Percentiles rank a stretch among this genome's conserved stretches.
Conservation (phyloP, 176 grass and related monocot species). For the Paspalum notatum region DNA sequence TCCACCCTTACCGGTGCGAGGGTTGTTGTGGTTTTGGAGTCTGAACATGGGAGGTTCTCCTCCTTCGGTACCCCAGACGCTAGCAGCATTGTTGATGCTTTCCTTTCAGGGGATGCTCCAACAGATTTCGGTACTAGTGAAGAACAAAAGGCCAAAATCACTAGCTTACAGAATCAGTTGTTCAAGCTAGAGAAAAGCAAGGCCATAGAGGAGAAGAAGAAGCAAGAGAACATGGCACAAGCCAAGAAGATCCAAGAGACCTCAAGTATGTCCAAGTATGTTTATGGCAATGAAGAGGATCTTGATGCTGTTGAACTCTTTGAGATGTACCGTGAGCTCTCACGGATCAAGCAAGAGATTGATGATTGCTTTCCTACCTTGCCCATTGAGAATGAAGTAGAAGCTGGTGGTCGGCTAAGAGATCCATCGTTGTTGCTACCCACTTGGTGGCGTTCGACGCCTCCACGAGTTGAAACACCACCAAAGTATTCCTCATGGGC, state of each 20-base stretch:
- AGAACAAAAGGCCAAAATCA: neutral
- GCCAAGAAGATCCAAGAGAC: neutral
- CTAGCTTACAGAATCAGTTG: neutral
- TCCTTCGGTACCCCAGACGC: conserved; percentile 8
- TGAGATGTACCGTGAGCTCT: neutral
- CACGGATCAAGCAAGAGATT: neutral
- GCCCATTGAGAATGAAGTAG: neutral
- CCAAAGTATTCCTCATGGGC: neutral
- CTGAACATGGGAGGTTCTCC: neutral
- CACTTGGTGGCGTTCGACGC: neutral
- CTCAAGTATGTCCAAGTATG: neutral
- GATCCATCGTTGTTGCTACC: neutral
- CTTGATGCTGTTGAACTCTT: neutral
- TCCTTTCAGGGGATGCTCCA: neutral
- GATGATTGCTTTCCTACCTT: neutral
- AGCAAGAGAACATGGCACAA: neutral
- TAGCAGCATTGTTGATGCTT: neutral
- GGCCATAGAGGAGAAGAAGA: neutral
- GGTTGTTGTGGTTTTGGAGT: conserved; percentile 14
- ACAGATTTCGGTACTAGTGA: neutral
- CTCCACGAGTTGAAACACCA: neutral
- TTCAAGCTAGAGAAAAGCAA: conserved; percentile 10
- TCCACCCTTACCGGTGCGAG: conserved; percentile 8
- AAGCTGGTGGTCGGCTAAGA: neutral
- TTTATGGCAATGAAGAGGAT: conserved; percentile 1